Percentiles rank a stretch among this genome's conserved stretches.
Evolutionary conservation across 129 eudicot species (phyloP).

Genomic region (Silybum marianum): DNA sequence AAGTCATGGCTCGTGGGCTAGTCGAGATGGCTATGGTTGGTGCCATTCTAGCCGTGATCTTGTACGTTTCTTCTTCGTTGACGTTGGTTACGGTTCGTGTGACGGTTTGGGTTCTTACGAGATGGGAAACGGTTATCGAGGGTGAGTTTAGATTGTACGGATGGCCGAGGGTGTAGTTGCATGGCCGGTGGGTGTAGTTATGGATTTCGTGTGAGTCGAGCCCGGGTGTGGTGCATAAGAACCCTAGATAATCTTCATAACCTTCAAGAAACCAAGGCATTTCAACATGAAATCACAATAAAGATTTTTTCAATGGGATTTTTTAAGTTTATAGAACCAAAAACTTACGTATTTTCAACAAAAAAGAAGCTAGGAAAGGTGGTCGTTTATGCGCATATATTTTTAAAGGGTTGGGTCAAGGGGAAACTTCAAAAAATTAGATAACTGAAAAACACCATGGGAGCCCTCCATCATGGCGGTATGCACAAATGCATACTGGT

Average conservation of each 20-base stretch:
- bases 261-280: slow-evolving; percentile 46
- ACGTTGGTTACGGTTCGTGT: slow-evolving; percentile 89
- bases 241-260: slow-evolving; percentile 84
- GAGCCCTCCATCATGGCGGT: too few relatives aligned
- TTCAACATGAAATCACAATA: background rate
- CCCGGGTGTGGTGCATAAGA: slow-evolving; percentile 90
- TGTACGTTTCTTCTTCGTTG: slow-evolving; percentile 83
- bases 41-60: slow-evolving; percentile 72
- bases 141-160: slow-evolving; percentile 93
- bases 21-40: slow-evolving; percentile 86
- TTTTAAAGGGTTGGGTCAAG: too few relatives aligned
- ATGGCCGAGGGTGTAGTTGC: slow-evolving; percentile 85
- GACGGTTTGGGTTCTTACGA: slow-evolving; percentile 80
- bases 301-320: too few relatives aligned
- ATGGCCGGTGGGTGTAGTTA: slow-evolving; percentile 73
- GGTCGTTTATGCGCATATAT: too few relatives aligned
- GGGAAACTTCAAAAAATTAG: too few relatives aligned
- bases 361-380: too few relatives aligned
- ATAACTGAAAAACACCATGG: too few relatives aligned
- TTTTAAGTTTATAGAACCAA: too few relatives aligned
- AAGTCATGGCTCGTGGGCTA: slow-evolving; percentile 74
- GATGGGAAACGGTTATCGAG: slow-evolving; percentile 82
- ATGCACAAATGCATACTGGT: too few relatives aligned
- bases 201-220: slow-evolving; percentile 67
- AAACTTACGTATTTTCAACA: too few relatives aligned